These are phyloP conservation scores for Alternaria gaisen DNA, from an alignment of 2,329 filamentous ascomycete genomes.

Conservation along the genomic window DNA sequence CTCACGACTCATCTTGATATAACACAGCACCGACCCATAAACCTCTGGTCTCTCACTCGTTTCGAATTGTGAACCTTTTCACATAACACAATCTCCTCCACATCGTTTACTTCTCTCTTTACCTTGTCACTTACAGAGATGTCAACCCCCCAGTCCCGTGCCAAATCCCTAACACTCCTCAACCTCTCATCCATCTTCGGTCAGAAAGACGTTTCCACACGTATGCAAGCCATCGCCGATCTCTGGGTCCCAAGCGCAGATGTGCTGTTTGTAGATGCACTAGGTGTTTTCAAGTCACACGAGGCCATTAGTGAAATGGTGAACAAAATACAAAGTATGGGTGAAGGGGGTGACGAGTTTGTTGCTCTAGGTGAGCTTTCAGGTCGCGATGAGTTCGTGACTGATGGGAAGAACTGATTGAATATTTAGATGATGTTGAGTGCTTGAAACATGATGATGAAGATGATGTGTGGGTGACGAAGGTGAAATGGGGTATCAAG, in stretches of 20 bases:
- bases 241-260: background rate
- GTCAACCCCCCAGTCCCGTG: background rate
- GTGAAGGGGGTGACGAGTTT: background rate
- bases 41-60: background rate
- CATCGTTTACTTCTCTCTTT: background rate
- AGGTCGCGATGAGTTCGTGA: background rate
- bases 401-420: background rate
- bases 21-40: background rate
- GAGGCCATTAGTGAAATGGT: background rate
- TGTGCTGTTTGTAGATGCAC: background rate
- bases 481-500: constrained; percentile 19
- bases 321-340: background rate
- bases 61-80: background rate
- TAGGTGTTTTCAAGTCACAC: background rate
- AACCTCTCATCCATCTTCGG: constrained; percentile 15
- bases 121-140: background rate
- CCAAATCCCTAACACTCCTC: constrained; percentile 7
- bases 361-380: background rate
- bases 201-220: constrained; percentile 7
- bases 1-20: background rate
- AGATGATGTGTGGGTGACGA: constrained; percentile 16
- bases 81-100: background rate
- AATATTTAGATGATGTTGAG: constrained; percentile 10
- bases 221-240: background rate
- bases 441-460: constrained; percentile 1